phyloP scores from a whole-genome alignment of 495 filamentous ascomycete species.

The Xylaria scruposa region DNA sequence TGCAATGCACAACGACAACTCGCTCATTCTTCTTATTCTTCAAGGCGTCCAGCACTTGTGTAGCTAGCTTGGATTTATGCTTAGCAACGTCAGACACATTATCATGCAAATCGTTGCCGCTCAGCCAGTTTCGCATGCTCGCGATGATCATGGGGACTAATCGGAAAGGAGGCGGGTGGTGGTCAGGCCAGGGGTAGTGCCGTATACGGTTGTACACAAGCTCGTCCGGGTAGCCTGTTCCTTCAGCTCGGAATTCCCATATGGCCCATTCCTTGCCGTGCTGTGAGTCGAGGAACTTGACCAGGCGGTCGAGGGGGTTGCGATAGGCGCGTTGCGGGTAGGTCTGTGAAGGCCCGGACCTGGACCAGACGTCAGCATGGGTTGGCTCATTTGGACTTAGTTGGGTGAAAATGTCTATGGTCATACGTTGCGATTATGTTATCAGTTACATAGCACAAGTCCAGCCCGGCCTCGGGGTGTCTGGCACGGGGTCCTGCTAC shows the following conservation, averaged over 20 bases:
- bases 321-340: constrained; percentile 92
- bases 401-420: neutral
- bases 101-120: constrained; percentile 54
- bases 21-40: constrained; percentile 51
- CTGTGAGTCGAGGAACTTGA: constrained; percentile 82
- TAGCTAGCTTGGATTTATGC: constrained; percentile 35
- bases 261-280: constrained; percentile 88
- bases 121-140: constrained; percentile 87
- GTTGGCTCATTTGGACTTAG: neutral
- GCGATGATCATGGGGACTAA: constrained; percentile 87
- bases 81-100: constrained; percentile 22
- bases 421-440: constrained; percentile 69
- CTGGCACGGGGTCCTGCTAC: constrained; percentile 78
- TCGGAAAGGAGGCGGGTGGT: constrained; percentile 93
- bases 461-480: constrained; percentile 85
- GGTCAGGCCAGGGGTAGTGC: constrained; percentile 96
- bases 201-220: constrained; percentile 83
- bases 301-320: constrained; percentile 84
- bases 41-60: constrained; percentile 31
- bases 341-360: constrained; percentile 81
- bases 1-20: constrained; percentile 93
- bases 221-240: constrained; percentile 90
- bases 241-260: constrained; percentile 97
- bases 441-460: constrained; percentile 94
- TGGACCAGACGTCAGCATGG: constrained; percentile 3